A percentile compares a stretch with the other conserved stretches of the same genome.
phyloP scores from a whole-genome alignment of 1,284 basidiomycete species.

The Leccinum fuscescens region DNA sequence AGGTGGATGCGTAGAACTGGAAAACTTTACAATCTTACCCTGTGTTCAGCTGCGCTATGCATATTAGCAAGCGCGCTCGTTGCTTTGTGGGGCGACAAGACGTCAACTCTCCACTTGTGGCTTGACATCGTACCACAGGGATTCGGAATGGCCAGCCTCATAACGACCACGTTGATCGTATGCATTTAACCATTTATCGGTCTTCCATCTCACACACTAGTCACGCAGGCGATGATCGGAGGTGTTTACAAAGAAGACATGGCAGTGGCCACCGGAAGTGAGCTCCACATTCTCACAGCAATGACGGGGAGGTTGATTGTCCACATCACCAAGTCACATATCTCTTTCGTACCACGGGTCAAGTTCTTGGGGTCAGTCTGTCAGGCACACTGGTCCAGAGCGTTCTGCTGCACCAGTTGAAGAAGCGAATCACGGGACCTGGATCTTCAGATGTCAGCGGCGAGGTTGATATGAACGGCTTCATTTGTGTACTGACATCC shows the following conservation, averaged over 20 bases:
- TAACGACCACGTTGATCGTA: conserved; percentile 82
- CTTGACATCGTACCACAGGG: conserved; percentile 75
- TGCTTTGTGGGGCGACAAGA: conserved; percentile 60
- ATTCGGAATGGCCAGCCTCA: conserved; percentile 79
- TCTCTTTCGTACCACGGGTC: conserved; percentile 86
- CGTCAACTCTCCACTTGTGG: conserved; percentile 68
- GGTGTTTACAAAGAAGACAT: conserved; percentile 79
- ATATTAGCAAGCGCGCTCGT: conserved; percentile 35
- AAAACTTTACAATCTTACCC: conserved; percentile 48
- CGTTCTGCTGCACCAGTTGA: conserved; percentile 66
- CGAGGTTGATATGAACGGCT: conserved; percentile 22
- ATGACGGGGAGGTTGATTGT: neutral
- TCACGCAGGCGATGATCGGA: conserved; percentile 75
- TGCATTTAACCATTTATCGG: conserved; percentile 28
- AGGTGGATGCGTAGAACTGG: conserved; percentile 85
- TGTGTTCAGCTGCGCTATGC: neutral
- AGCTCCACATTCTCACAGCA: conserved; percentile 29
- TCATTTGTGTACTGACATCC: conserved; percentile 18
- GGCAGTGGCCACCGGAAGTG: conserved; percentile 85
- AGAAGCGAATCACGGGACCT: conserved; percentile 71
- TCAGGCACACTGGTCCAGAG: conserved; percentile 80
- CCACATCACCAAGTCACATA: conserved; percentile 67
- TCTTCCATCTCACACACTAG: conserved; percentile 4
- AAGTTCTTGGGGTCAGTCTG: conserved; percentile 86
- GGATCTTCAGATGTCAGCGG: conserved; percentile 63